Evolutionary conservation across 1,284 basidiomycete genomes (phyloP).

Genomic region (Lignosus rhinocerotis): DNA sequence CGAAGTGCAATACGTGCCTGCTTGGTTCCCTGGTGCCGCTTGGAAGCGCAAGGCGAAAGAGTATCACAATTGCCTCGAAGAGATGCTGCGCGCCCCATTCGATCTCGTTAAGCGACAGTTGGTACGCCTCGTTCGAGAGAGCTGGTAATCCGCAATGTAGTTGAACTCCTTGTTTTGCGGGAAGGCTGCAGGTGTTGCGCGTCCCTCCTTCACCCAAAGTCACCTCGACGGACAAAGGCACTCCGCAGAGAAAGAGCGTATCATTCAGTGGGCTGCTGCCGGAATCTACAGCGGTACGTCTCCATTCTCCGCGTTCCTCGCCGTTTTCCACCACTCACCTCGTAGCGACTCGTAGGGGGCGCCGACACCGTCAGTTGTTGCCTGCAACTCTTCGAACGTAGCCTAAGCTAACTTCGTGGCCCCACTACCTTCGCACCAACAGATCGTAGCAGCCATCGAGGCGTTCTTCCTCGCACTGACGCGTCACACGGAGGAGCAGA

Average conservation of each 20-base stretch:
- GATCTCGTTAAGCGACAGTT: slow-evolving; percentile 61
- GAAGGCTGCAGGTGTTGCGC: slow-evolving; percentile 5
- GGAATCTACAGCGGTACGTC: slow-evolving; percentile 26
- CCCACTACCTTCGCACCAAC: not conserved
- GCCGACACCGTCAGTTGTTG: slow-evolving; percentile 24
- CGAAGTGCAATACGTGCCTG: slow-evolving; percentile 56
- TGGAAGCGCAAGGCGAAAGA: slow-evolving; percentile 53
- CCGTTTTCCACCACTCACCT: not conserved
- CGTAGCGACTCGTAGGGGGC: slow-evolving; percentile 11
- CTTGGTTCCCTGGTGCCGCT: slow-evolving; percentile 64
- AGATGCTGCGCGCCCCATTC: slow-evolving; percentile 57
- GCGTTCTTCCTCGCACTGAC: slow-evolving; percentile 30
- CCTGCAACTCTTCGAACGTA: not conserved
- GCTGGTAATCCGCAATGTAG: not conserved
- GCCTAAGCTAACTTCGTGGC: not conserved
- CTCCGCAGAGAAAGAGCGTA: slow-evolving; percentile 18
- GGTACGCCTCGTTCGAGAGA: slow-evolving; percentile 32
- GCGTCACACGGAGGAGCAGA: slow-evolving; percentile 29
- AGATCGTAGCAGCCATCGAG: slow-evolving; percentile 27
- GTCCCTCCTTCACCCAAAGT: slow-evolving; percentile 1
- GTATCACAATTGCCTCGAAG: slow-evolving; percentile 48
- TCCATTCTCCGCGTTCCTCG: not conserved
- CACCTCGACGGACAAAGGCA: slow-evolving; percentile 12
- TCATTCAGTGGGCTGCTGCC: slow-evolving; percentile 26
- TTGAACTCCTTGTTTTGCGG: not conserved